Evolutionary conservation across 2,329 filamentous ascomycete genomes (phyloP).

Genomic region (Ceratocystis harringtonii): DNA sequence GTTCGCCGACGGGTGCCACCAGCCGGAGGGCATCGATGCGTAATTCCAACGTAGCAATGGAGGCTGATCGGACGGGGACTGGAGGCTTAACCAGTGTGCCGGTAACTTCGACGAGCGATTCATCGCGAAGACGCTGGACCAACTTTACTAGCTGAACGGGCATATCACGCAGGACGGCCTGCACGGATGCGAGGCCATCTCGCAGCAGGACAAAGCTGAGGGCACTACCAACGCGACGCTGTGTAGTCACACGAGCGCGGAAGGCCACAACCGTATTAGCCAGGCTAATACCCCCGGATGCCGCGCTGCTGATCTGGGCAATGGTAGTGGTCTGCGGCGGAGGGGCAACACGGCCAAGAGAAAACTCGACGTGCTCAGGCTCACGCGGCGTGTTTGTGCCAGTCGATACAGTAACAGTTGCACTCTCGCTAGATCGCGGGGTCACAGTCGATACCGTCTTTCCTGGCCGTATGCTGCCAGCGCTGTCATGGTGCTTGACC

Average conservation of each 20-base stretch:
- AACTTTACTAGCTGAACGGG: slow-evolving; percentile 61
- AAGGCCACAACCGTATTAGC: slow-evolving; percentile 27
- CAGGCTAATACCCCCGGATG: slow-evolving; percentile 21
- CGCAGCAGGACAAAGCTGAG: slow-evolving; percentile 77
- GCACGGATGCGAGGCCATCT: slow-evolving; percentile 68
- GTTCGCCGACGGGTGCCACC: slow-evolving; percentile 34
- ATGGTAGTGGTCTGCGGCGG: slow-evolving; percentile 29
- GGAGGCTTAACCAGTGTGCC: slow-evolving; percentile 60
- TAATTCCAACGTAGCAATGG: slow-evolving; percentile 62
- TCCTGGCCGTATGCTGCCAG: not conserved
- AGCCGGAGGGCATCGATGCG: slow-evolving; percentile 43
- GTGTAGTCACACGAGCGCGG: slow-evolving; percentile 48
- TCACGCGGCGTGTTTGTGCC: not conserved
- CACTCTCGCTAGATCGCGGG: not conserved
- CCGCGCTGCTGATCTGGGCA: slow-evolving; percentile 26
- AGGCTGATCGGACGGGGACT: slow-evolving; percentile 59
- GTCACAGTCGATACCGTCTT: not conserved
- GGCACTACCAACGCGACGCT: slow-evolving; percentile 66
- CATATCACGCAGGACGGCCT: slow-evolving; percentile 50
- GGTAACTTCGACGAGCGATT: slow-evolving; percentile 62
- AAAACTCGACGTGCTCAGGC: not conserved
- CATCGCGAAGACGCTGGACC: slow-evolving; percentile 67
- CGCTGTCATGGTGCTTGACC: not conserved
- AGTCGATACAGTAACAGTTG: not conserved
- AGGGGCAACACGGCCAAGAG: not conserved